A percentile compares a stretch with the other conserved stretches of the same genome.
These are phyloP conservation scores for Tilletia caries DNA, from an alignment of 1,284 basidiomycete species.

Conservation along the genomic window DNA sequence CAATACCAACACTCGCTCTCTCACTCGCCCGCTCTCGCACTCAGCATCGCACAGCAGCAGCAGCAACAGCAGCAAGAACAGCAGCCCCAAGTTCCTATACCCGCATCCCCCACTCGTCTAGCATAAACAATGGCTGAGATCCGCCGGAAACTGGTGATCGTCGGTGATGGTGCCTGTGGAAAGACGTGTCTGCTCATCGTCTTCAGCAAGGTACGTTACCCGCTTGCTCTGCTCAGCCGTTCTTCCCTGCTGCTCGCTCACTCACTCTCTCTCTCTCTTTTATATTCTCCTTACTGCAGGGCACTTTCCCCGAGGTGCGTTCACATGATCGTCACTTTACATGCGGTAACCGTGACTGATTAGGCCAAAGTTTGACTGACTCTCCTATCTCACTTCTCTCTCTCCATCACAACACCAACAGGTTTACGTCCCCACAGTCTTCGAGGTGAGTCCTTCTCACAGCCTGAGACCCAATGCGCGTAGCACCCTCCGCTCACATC, in stretches of 20 bases:
- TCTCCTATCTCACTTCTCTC: not conserved
- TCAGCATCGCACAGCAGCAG: no score
- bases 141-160: slow-evolving; percentile 62
- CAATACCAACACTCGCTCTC: no score
- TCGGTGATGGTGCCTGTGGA: slow-evolving; percentile 78
- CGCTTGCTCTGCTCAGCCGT: not conserved
- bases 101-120: not conserved
- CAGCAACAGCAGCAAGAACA: no score
- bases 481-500: not conserved
- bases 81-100: no score
- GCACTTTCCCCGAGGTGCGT: slow-evolving; percentile 84
- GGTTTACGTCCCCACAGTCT: slow-evolving; percentile 90
- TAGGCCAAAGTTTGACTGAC: no score
- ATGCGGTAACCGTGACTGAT: no score
- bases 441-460: slow-evolving; percentile 59
- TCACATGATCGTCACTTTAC: no score
- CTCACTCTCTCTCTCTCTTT: not conserved
- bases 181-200: slow-evolving; percentile 82
- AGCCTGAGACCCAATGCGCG: not conserved
- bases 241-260: slow-evolving; percentile 1
- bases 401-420: slow-evolving; percentile 44
- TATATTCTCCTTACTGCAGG: slow-evolving; percentile 50
- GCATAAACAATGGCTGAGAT: slow-evolving; percentile 27
- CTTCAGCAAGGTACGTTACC: slow-evolving; percentile 64
- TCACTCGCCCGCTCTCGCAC: no score